A percentile compares a stretch with the other conserved stretches of the same genome.
Evolutionary conservation across 306 rosid genomes (phyloP).

Genomic region (Fagus crenata): DNA sequence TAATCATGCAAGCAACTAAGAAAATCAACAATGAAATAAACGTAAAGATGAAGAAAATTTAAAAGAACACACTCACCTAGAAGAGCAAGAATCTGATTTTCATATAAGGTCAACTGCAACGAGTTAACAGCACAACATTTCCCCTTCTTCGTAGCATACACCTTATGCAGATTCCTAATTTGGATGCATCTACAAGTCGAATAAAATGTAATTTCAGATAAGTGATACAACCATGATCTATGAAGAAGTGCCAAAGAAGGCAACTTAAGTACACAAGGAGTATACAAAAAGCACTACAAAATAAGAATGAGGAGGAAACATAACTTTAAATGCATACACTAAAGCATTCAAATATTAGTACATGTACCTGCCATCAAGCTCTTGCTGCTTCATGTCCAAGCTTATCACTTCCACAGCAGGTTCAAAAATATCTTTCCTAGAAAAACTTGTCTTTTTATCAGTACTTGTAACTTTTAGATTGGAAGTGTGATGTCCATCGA

Average conservation of each 20-base stretch:
- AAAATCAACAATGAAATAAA: not conserved
- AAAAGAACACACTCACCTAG: conserved; percentile 56
- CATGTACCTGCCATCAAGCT: conserved; percentile 82
- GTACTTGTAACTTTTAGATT: conserved; percentile 32
- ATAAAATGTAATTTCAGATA: not conserved
- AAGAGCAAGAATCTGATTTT: conserved; percentile 97
- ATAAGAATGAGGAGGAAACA: conserved; percentile 22
- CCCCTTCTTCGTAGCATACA: conserved; percentile 78
- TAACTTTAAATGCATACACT: conserved; percentile 18
- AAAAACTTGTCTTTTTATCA: conserved; percentile 33
- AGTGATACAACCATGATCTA: not conserved
- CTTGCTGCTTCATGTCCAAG: conserved; percentile 94
- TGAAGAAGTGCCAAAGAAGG: not conserved
- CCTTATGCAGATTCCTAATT: conserved; percentile 84
- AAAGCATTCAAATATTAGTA: conserved; percentile 23
- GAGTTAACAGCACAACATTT: conserved; percentile 85
- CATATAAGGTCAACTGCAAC: conserved; percentile 74
- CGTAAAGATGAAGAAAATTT: not conserved
- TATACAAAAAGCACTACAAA: not conserved
- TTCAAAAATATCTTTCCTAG: conserved; percentile 37
- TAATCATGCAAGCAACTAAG: not conserved
- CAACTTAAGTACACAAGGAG: not conserved
- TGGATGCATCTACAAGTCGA: conserved; percentile 77
- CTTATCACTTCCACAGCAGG: conserved; percentile 69
- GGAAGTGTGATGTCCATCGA: conserved; percentile 33